Evolutionary conservation across 257 asterid species (phyloP), one percentile per base, ranked within the genome.

Genomic region (Ilex asprella): DNA sequence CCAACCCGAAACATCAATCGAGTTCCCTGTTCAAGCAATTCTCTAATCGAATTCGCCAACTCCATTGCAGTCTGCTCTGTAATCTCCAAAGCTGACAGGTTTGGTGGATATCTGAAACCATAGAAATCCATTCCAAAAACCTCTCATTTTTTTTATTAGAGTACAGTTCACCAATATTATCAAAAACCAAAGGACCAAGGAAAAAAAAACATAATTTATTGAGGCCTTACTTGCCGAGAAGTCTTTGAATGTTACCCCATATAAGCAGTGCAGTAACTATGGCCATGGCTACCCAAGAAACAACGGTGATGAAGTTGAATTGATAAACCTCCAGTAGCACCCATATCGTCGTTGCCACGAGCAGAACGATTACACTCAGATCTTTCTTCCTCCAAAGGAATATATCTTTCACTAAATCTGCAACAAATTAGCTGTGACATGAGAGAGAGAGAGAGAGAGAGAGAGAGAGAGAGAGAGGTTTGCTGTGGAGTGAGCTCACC

Each of bases 351-450:
- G 95, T 79, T 6, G 91, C 80, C 27, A 63, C 63, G 13, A 59
- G 11, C 0, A 86, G 86, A 43, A 82, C 31, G n/a, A 32, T 14
- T 8, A 75, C 6, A 43, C 72, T 83, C 12, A 58, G 50, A 12
- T 61, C 55, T 70, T 76, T 86, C 56, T 71, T 81, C 81, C 78
- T 81, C 97, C 97, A 89, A 15, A 81, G 46, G 3, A 78, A 41
- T 31, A 84, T 29, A 65, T 84, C 95, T 49, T 43, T 67, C 39
- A 61, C 6, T 44, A 79, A 6, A 70, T 72, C 94, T 75, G 79
- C 58, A 16, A 56, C 56, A n/a, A 21, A n/a, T 21, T 21, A 14
- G n/a, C 39, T 57, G 16, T n/a, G 6, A 46, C 29, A 10, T 3
- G 41, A 3, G 30, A 30, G 30, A 55, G 56, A 44, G 56, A 29